phyloP scores from a whole-genome alignment of 768 basidiomycete species.

The Suillus ampliporus region DNA sequence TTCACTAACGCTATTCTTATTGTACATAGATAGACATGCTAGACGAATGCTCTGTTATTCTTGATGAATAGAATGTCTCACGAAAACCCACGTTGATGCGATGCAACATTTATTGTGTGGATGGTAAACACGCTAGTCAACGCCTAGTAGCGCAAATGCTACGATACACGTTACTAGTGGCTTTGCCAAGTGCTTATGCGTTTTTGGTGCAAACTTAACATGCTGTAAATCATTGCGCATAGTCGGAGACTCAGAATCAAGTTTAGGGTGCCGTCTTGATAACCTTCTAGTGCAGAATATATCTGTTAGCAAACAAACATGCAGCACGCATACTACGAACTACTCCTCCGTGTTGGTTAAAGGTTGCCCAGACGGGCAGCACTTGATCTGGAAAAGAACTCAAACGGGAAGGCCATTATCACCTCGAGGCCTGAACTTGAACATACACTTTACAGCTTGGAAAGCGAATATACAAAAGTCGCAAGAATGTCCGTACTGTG shows the following conservation, averaged over 20 bases:
- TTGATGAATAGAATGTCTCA: not conserved
- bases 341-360: too few relatives aligned
- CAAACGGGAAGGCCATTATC: not conserved
- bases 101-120: not conserved
- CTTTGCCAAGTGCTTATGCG: not conserved
- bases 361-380: not conserved
- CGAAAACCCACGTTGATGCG: not conserved
- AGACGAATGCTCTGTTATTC: not conserved
- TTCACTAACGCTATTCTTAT: constrained; percentile 21
- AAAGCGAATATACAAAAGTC: not conserved
- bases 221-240: not conserved
- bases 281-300: not conserved
- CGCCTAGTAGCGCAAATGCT: not conserved
- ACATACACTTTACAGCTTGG: constrained; percentile 7
- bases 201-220: not conserved
- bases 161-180: not conserved
- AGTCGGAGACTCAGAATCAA: not conserved
- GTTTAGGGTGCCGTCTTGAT: not conserved
- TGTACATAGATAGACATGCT: constrained; percentile 16
- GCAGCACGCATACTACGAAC: not conserved
- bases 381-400: not conserved
- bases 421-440: constrained; percentile 6
- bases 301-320: not conserved
- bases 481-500: constrained; percentile 11
- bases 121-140: not conserved